A percentile compares a stretch with the other conserved stretches of the same genome.
phyloP scores from a whole-genome alignment of 2,329 filamentous ascomycete species.

The Aureobasidium vineae region DNA sequence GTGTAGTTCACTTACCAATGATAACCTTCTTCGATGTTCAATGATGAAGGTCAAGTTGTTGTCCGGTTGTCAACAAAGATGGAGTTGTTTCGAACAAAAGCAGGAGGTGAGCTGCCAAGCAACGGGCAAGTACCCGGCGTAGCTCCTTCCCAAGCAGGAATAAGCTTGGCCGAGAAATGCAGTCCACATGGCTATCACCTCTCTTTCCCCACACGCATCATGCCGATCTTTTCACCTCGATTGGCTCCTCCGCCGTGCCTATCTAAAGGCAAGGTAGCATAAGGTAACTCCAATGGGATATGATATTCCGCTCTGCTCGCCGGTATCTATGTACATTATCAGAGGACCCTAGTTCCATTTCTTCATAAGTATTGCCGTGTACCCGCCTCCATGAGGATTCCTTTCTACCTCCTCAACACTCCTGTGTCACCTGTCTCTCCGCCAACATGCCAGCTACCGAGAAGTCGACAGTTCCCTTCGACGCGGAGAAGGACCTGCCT shows the following conservation, averaged over 20 bases:
- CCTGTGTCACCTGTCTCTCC: background rate
- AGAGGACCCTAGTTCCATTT: background rate
- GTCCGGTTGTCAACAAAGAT: background rate
- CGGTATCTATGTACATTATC: constrained; percentile 9
- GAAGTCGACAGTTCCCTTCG: constrained; percentile 11
- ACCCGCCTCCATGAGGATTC: background rate
- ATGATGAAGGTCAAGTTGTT: background rate
- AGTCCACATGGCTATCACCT: background rate
- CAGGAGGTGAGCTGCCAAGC: background rate
- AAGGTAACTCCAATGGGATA: constrained; percentile 4
- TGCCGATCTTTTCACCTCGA: constrained; percentile 1
- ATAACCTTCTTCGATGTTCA: background rate
- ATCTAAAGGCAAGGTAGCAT: constrained; percentile 16
- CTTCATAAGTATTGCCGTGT: background rate
- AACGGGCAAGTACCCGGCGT: background rate
- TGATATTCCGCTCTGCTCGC: constrained; percentile 15
- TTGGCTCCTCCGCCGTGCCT: constrained; percentile 13
- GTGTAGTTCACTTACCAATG: background rate
- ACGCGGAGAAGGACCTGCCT: constrained; percentile 34
- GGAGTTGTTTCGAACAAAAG: background rate
- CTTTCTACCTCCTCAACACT: background rate
- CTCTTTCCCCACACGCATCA: background rate
- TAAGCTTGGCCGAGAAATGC: constrained; percentile 16
- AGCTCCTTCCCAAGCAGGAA: constrained; percentile 7
- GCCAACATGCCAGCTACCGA: background rate